Base-by-base conservation (phyloP, 176 grass and related monocot species). In the Oryza glaberrima region DNA sequence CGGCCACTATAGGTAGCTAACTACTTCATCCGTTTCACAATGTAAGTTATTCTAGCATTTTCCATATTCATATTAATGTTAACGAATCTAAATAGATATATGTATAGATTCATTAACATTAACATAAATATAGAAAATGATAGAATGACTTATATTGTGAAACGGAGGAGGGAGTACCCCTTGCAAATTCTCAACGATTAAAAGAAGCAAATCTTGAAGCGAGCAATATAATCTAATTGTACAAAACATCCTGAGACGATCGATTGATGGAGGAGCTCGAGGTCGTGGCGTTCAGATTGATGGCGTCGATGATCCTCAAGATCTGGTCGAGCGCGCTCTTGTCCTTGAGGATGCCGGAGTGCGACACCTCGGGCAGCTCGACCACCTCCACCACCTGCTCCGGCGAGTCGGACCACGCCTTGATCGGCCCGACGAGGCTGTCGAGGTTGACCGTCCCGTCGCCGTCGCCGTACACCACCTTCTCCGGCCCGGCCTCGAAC, bases 401-500 rank as follows among this genome's bases (percentile, higher is more conserved):
- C 67, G 87, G 67, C 22, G 88, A 91, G 30, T 81, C 81, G 1
- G 77, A 78, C 95, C 95, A 97, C 7, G 90, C 88, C n/a, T 89
- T 89, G 75, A 92, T 70, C 23, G 93, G 88, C 0, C 83, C 78
- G 30, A 93, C 40, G 69, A 94, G 88, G 84, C 95, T 97, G 10
- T 54, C 89, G 15, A 93, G 64, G 74, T 91, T 97, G 60, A 97
- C 95, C 43, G 86, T 91, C 6, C 92, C 95, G 69, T 97, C 95
- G 0, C 95, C 95, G 78, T 97, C 92, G 9, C 90, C 92, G 60
- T 94, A 94, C 22, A 89, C 88, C 41, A 94, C 81, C 20, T 81
- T 23, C 11, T 86, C 78, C 1, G 92, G 95, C 0, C 11, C 61
- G 25, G 74, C 88, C 5, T 93, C 92, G 47, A 94, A 94, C 0